These are phyloP conservation scores for Ceratocystis variospora DNA, from an alignment of 2,329 filamentous ascomycete species.

Conservation along the genomic window DNA sequence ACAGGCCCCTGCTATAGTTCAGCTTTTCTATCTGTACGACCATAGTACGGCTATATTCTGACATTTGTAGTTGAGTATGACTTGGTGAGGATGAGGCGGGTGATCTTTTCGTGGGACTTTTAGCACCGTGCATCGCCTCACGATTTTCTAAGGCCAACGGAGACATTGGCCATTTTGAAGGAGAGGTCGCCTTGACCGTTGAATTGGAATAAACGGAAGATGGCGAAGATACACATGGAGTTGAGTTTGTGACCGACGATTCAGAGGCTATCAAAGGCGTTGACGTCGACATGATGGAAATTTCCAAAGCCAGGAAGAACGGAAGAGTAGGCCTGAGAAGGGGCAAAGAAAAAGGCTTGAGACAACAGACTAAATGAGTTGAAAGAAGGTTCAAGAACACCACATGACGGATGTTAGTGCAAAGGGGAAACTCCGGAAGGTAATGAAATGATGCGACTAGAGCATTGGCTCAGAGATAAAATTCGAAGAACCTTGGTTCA, in stretches of 20 bases:
- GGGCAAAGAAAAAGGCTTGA: background rate
- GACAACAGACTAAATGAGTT: background rate
- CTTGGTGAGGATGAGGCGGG: background rate
- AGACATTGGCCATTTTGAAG: slow-evolving; percentile 10
- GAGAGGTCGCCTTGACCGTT: slow-evolving; percentile 15
- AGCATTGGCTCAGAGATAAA: background rate
- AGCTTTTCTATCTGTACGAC: slow-evolving; percentile 16
- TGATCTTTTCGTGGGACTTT: slow-evolving; percentile 1
- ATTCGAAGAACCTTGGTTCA: background rate
- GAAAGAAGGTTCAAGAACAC: background rate
- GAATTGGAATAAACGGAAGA: slow-evolving; percentile 17
- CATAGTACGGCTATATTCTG: slow-evolving; percentile 18
- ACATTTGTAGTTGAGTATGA: slow-evolving; percentile 9
- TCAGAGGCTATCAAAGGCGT: slow-evolving; percentile 9
- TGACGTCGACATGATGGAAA: slow-evolving; percentile 12
- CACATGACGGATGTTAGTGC: background rate
- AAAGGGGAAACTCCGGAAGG: background rate
- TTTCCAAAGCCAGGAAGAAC: background rate
- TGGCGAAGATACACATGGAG: slow-evolving; percentile 15
- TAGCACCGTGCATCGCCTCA: background rate
- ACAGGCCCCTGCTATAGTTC: background rate
- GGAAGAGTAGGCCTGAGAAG: background rate
- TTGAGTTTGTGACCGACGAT: slow-evolving; percentile 3
- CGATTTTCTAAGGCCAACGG: background rate
- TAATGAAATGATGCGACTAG: background rate